phyloP scores from a whole-genome alignment of 2,329 filamentous ascomycete species.

The Colletotrichum sp. region DNA sequence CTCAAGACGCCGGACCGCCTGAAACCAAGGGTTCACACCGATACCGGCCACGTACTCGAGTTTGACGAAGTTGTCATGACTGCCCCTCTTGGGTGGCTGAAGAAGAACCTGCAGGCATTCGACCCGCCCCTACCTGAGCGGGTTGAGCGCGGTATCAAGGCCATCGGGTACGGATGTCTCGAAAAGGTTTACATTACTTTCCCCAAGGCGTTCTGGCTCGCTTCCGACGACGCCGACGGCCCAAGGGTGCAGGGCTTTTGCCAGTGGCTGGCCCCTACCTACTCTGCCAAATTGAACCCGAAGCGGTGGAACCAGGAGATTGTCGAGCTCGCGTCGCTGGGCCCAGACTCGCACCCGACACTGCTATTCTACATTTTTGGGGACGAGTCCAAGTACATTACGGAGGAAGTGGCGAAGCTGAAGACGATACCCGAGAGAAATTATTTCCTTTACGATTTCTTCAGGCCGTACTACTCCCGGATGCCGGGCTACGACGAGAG shows the following conservation, averaged over 20 bases:
- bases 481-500: constrained; percentile 69
- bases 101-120: constrained; percentile 63
- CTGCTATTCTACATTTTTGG: constrained; percentile 85
- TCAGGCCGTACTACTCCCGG: constrained; percentile 78
- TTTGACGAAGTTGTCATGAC: constrained; percentile 77
- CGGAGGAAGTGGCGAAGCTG: constrained; percentile 46
- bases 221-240: constrained; percentile 38
- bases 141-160: constrained; percentile 65
- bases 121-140: constrained; percentile 62
- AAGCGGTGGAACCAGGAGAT: constrained; percentile 76
- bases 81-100: constrained; percentile 71
- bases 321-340: constrained; percentile 76
- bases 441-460: constrained; percentile 66
- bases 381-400: constrained; percentile 62
- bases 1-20: constrained; percentile 29
- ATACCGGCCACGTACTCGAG: constrained; percentile 46
- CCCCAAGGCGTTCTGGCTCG: constrained; percentile 75
- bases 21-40: constrained; percentile 47
- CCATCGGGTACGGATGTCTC: constrained; percentile 72
- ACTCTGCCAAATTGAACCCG: constrained; percentile 67
- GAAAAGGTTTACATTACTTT: constrained; percentile 79
- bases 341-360: constrained; percentile 72
- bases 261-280: constrained; percentile 76
- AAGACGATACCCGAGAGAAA: constrained; percentile 52
- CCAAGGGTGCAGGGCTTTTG: constrained; percentile 68